phyloP scores from a whole-genome alignment of 2,329 filamentous ascomycete genomes.

The Fusarium sororula region DNA sequence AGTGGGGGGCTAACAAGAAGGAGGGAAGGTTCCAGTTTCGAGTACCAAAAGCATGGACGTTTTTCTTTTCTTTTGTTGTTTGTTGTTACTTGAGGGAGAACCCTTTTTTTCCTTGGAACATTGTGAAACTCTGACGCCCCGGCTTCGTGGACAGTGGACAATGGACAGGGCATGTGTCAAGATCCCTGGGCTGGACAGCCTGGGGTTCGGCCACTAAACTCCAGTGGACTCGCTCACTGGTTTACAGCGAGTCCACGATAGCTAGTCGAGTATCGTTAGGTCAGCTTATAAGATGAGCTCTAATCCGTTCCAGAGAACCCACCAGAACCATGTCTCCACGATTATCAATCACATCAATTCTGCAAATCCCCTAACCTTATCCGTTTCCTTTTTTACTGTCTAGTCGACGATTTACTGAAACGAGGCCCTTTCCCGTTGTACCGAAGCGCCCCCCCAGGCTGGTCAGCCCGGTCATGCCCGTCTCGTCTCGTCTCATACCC shows the following conservation, averaged over 20 bases:
- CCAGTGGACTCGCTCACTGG: slow-evolving; percentile 1
- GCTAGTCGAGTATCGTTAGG: not conserved
- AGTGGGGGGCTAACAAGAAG: slow-evolving; percentile 4
- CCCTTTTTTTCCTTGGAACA: slow-evolving; percentile 18
- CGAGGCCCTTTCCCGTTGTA: slow-evolving; percentile 14
- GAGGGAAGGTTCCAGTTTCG: slow-evolving; percentile 35
- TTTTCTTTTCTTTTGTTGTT: not conserved
- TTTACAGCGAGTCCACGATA: slow-evolving; percentile 15
- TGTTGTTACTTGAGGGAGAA: not conserved
- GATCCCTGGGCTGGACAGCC: slow-evolving; percentile 9
- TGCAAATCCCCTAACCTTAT: not conserved
- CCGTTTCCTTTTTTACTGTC: not conserved
- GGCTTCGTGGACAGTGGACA: slow-evolving; percentile 3
- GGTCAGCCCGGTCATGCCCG: slow-evolving; percentile 6
- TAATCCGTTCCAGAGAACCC: slow-evolving; percentile 18
- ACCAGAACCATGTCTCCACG: slow-evolving; percentile 18
- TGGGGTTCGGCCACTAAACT: not conserved
- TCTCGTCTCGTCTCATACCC: slow-evolving; percentile 7
- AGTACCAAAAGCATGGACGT: slow-evolving; percentile 15
- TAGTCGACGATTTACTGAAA: slow-evolving; percentile 14
- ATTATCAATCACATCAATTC: slow-evolving; percentile 26
- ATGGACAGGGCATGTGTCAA: slow-evolving; percentile 25
- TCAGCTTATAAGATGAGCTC: not conserved
- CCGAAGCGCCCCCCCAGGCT: not conserved
- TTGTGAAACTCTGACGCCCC: slow-evolving; percentile 33